Base-by-base conservation (phyloP, 2,329 filamentous ascomycete genomes). In the Alternaria conjuncta region DNA sequence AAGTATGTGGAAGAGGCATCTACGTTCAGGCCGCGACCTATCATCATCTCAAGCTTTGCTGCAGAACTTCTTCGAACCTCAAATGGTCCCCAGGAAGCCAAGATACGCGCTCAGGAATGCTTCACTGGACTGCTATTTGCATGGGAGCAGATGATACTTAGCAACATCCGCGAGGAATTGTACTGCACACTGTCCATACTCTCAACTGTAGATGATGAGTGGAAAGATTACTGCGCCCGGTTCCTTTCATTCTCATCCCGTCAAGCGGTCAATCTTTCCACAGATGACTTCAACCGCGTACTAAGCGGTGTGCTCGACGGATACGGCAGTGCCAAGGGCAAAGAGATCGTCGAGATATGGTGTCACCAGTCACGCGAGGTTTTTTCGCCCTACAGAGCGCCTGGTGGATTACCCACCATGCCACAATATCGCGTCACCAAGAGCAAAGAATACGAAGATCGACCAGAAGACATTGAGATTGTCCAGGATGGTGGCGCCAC, bases 271-370 rank as follows among this genome's bases (percentile, higher is more conserved):
- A 71, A 57, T 32, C 67, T 80, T 12, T 71, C 72, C 15, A 69
- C 80, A 0, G 71, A 74, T 4, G 75, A 84, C 6, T 88, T 89
- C 80, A 85, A 88, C 64, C 70, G 73, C 18, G 64, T 88, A 7
- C 83, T 91, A 7, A 79, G 83, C 46, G 86, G 85, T n/a, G 79
- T 89, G 9, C 83, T 86, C 3, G 81, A 84, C 26, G 79, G 79
- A 0, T 82, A 84, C 50, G 85, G 84, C 57, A 84, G 82, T 60
- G 59, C 66, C 10, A 79, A 79, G 32, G 89, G 85, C 61, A 83
- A 79, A 60, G 76, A 70, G 5, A 67, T 88, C 32, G 85, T 86
- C 60, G 73, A 83, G 10, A 76, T 74, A 36, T 88, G 86, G 82
- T 79, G 78, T 66, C 71, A 78, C 54, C 62, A 55, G 11, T 55